Evolutionary conservation across 2,329 filamentous ascomycete genomes (phyloP).

Genomic region (Fusarium sp.): DNA sequence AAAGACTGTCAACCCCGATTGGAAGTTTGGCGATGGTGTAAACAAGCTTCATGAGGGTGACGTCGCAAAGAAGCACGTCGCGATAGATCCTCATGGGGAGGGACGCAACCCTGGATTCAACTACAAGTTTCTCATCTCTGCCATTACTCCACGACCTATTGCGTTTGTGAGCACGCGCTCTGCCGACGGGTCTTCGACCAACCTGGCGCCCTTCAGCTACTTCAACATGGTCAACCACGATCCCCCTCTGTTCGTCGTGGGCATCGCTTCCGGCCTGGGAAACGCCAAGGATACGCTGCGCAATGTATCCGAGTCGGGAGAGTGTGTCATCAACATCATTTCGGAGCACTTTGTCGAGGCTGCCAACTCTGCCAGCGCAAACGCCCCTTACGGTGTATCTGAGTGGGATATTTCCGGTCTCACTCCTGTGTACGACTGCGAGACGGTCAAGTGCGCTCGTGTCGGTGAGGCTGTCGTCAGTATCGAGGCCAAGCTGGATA

Average conservation of each 20-base stretch:
- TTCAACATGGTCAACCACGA: conserved; percentile 85
- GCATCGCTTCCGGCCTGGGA: conserved; percentile 55
- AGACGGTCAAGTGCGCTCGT: conserved; percentile 72
- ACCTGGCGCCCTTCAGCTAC: conserved; percentile 89
- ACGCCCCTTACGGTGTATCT: conserved; percentile 76
- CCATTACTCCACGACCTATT: conserved; percentile 83
- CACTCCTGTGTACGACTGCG: conserved; percentile 69
- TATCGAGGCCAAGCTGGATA: conserved; percentile 80
- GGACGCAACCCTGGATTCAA: conserved; percentile 74
- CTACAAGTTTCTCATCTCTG: conserved; percentile 91
- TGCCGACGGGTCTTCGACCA: conserved; percentile 67
- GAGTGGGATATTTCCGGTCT: conserved; percentile 85
- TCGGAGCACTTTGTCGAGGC: conserved; percentile 85
- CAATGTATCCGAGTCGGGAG: conserved; percentile 73
- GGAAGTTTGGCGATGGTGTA: conserved; percentile 70
- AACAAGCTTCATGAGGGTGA: conserved; percentile 56
- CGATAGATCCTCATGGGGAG: conserved; percentile 80
- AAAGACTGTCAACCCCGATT: conserved; percentile 69
- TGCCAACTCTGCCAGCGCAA: conserved; percentile 80
- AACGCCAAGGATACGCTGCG: conserved; percentile 78
- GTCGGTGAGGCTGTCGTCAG: conserved; percentile 84
- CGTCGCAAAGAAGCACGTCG: conserved; percentile 64
- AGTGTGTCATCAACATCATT: conserved; percentile 89
- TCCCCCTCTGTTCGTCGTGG: conserved; percentile 79
- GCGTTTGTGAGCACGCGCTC: conserved; percentile 65